Conservation (phyloP, 2,329 filamentous ascomycete species). For the Sclerotinia sclerotiorum region DNA sequence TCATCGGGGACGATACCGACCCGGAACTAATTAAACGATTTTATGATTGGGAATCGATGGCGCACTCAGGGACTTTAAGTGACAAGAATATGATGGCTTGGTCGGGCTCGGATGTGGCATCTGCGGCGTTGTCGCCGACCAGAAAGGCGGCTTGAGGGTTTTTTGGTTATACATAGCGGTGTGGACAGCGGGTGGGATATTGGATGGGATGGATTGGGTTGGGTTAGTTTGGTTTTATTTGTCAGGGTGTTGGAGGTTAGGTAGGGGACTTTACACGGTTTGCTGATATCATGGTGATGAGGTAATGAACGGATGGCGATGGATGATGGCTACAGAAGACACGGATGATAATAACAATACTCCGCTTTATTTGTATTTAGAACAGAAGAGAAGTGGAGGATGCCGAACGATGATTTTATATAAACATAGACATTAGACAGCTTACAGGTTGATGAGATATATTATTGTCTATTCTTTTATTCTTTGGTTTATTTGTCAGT, state of each 20-base stretch:
- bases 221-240: background rate
- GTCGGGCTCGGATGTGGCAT: slow-evolving; percentile 26
- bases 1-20: slow-evolving; percentile 60
- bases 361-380: slow-evolving; percentile 15
- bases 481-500: too few species aligned
- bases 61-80: slow-evolving; percentile 30
- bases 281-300: background rate
- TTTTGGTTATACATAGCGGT: background rate
- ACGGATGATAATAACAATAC: background rate
- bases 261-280: background rate
- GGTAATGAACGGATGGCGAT: background rate
- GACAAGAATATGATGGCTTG: slow-evolving; percentile 19
- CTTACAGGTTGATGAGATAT: background rate
- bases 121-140: slow-evolving; percentile 13
- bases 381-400: background rate
- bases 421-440: slow-evolving; percentile 6
- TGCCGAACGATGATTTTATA: background rate
- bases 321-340: background rate
- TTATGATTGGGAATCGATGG: slow-evolving; percentile 39
- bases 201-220: background rate
- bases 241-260: background rate
- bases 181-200: background rate
- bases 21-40: slow-evolving; percentile 38
- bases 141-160: slow-evolving; percentile 17
- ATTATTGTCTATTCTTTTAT: background rate